Conservation (phyloP, 2,329 filamentous ascomycete species). For the Fusarium sublunatum region DNA sequence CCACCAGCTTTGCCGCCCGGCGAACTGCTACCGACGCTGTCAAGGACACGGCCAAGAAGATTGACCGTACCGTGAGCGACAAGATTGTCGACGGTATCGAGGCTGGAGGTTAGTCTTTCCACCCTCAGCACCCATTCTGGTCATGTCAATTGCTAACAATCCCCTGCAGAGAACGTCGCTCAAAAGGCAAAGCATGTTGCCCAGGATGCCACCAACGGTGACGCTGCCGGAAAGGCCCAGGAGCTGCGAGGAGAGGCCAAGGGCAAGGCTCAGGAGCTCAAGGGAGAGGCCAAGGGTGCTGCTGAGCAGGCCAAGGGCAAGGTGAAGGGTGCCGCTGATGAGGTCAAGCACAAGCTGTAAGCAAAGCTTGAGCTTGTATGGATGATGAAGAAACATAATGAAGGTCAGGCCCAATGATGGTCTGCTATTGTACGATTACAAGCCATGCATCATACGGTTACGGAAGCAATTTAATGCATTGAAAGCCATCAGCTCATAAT, state of each 20-base stretch:
- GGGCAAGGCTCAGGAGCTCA: slow-evolving; percentile 52
- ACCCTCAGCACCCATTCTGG: background rate
- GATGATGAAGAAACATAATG: slow-evolving; percentile 19
- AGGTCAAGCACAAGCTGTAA: slow-evolving; percentile 41
- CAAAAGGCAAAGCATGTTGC: slow-evolving; percentile 62
- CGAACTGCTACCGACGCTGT: slow-evolving; percentile 65
- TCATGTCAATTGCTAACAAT: slow-evolving; percentile 21
- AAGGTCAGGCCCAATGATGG: slow-evolving; percentile 10
- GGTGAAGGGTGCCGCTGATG: slow-evolving; percentile 33
- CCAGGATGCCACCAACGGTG: slow-evolving; percentile 48
- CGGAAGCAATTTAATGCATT: slow-evolving; percentile 32
- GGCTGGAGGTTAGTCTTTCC: slow-evolving; percentile 59
- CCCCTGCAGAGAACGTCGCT: slow-evolving; percentile 51
- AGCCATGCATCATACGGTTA: slow-evolving; percentile 36
- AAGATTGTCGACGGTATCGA: slow-evolving; percentile 72
- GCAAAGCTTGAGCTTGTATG: background rate
- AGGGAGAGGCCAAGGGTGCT: slow-evolving; percentile 59
- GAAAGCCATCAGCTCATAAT: background rate
- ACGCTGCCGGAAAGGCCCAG: slow-evolving; percentile 51
- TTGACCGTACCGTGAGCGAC: slow-evolving; percentile 69
- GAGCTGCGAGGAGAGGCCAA: slow-evolving; percentile 54
- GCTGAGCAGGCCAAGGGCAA: slow-evolving; percentile 53
- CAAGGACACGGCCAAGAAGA: slow-evolving; percentile 69
- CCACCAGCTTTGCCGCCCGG: slow-evolving; percentile 56
- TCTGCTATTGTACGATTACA: slow-evolving; percentile 36